A percentile compares a stretch with the other conserved stretches of the same genome.
These are phyloP conservation scores for Calonectria hawksworthii DNA, from an alignment of 2,329 filamentous ascomycete species.

Conservation along the genomic window DNA sequence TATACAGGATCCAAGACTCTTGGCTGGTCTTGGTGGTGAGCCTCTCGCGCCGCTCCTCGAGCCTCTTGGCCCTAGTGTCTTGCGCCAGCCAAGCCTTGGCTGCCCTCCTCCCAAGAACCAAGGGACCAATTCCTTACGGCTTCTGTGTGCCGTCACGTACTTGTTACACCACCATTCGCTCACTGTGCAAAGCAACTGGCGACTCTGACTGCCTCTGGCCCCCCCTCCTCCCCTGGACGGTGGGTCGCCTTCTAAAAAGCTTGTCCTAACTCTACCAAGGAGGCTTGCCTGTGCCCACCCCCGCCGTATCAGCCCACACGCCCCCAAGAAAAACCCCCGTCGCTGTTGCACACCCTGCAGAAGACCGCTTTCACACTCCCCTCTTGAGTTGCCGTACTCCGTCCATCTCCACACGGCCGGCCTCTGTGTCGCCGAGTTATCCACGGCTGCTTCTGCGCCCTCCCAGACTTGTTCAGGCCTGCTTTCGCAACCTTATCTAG, in stretches of 20 bases:
- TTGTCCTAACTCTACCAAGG: constrained; percentile 46
- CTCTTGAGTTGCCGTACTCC: constrained; percentile 47
- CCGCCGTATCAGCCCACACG: neutral
- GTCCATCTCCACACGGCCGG: constrained; percentile 48
- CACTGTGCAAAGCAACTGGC: constrained; percentile 5
- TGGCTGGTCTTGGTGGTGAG: constrained; percentile 31
- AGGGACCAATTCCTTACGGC: neutral
- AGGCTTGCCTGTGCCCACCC: constrained; percentile 33
- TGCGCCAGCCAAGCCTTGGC: constrained; percentile 4
- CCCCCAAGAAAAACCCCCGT: neutral
- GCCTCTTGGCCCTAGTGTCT: neutral
- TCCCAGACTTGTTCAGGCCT: constrained; percentile 39
- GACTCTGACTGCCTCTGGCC: constrained; percentile 1
- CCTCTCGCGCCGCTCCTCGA: constrained; percentile 23
- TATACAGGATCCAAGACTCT: constrained; percentile 18
- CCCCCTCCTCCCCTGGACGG: constrained; percentile 36
- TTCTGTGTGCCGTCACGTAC: constrained; percentile 4
- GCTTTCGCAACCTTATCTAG: constrained; percentile 49
- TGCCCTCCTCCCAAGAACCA: neutral
- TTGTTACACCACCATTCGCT: constrained; percentile 3
- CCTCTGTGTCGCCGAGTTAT: constrained; percentile 53
- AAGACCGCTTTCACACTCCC: constrained; percentile 33
- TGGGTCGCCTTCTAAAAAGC: constrained; percentile 46
- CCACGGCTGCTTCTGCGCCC: constrained; percentile 45
- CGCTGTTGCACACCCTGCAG: constrained; percentile 26